Base-by-base conservation (phyloP, 805 yeast genomes). In the Metschnikowia corniflorae region DNA sequence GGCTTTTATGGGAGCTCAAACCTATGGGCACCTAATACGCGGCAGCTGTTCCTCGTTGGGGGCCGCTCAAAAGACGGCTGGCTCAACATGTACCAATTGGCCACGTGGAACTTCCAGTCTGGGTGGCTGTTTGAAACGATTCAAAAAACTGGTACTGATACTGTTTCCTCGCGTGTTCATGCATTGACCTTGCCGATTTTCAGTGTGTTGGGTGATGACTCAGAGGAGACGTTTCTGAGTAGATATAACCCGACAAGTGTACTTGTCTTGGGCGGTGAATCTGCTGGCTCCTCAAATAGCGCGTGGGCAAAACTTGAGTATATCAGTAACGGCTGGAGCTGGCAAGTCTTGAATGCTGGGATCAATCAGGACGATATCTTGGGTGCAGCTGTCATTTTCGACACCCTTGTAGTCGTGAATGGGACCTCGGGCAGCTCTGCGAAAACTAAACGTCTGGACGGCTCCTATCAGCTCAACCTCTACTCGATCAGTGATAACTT, bases 1-100 rank as follows among this genome's bases (percentile, higher is more conserved):
- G 61, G 75, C 0, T 78, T 78, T 46, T 75, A 68, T 46, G 79
- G 78, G 1, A 75, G 81, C 0, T 55, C 75, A 0, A 64, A 58
- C 22, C 36, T 68, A 6, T 55, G 68, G 41, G 67, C 77, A 1
- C 71, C 73, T 16, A 55, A 65, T 20, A 68, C 75, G 7, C 68
- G 61, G 35, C 61, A 73, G 3, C 75, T 68, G 43, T 55, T 80
- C 23, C 54, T 85, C 3, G 61, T 85, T 27, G 94, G 93, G 0
- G 94, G 95, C 3, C 66, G 65, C 35, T 72, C 85, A 3, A 48
- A 55, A 5, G 49, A 60, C 2, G 87, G 87, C 0, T 83, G 89
- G 87, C 73, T 83, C 23, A 73, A 76, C 43, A 75, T 84, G 80
- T 71, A 71, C 47, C 93, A 84, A 57, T 60, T 82, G 14, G 91